A percentile compares a stretch with the other conserved stretches of the same genome.
phyloP scores from a whole-genome alignment of 306 rosid species.

The Inga laurina region DNA sequence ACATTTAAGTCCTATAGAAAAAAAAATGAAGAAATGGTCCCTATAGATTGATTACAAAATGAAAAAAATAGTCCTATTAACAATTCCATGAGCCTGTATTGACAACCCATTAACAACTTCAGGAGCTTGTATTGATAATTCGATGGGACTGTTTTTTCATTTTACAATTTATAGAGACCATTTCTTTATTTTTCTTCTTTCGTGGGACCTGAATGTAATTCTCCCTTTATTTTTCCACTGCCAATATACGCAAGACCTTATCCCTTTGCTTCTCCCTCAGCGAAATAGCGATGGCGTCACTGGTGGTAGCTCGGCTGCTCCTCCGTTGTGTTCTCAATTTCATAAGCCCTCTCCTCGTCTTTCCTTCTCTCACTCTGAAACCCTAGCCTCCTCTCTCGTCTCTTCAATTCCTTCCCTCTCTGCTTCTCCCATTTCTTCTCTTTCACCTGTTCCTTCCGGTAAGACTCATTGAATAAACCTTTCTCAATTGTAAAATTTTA shows the following conservation, averaged over 20 bases:
- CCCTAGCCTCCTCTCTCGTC: slow-evolving; percentile 44
- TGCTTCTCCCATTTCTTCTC: slow-evolving; percentile 33
- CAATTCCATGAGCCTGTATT: no score
- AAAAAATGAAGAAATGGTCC: no score
- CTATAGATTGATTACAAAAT: no score
- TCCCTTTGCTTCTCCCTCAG: slow-evolving; percentile 23
- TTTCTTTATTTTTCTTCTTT: no score
- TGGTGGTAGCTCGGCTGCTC: slow-evolving; percentile 55
- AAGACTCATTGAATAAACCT: neutral
- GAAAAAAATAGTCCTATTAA: no score
- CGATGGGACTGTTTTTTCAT: no score
- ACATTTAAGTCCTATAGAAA: no score
- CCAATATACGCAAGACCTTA: slow-evolving; percentile 18
- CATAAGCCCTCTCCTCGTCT: slow-evolving; percentile 44
- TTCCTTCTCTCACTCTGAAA: slow-evolving; percentile 69
- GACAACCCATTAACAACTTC: no score
- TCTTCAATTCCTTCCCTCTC: slow-evolving; percentile 32
- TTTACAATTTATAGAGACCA: no score
- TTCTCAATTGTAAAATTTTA: no score
- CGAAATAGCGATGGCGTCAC: slow-evolving; percentile 57
- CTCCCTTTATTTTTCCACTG: neutral
- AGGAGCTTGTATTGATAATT: no score
- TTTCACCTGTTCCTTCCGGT: slow-evolving; percentile 50
- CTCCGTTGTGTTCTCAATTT: slow-evolving; percentile 42
- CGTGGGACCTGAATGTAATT: no score